These are phyloP conservation scores for Aristolochia contorta DNA, from an alignment of 164 flowering plant species.

Conservation along the genomic window DNA sequence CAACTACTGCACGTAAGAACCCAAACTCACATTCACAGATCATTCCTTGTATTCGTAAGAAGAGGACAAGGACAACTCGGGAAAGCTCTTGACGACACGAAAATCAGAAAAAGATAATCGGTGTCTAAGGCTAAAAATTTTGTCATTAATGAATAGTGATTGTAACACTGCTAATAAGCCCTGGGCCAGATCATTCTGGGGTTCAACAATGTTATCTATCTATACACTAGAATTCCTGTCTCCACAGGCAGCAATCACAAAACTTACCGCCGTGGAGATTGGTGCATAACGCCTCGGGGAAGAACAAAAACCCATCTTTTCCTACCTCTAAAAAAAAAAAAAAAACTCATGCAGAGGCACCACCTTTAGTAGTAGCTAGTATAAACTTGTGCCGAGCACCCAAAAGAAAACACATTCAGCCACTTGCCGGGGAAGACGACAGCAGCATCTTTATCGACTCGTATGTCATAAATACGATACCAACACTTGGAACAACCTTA, in stretches of 20 bases:
- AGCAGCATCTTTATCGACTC: constrained; percentile 63
- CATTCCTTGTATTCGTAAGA: too few species aligned
- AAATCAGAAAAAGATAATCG: too few species aligned
- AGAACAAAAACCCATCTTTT: constrained; percentile 14
- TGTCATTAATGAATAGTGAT: constrained; percentile 12
- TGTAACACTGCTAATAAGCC: constrained; percentile 4
- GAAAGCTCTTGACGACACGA: too few species aligned
- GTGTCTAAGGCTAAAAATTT: constrained; percentile 8
- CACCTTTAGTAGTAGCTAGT: too few species aligned
- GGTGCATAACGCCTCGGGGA: neutral
- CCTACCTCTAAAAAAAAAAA: constrained; percentile 12
- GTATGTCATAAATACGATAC: constrained; percentile 75
- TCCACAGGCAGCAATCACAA: constrained; percentile 30
- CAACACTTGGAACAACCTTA: constrained; percentile 84
- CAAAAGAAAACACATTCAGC: neutral
- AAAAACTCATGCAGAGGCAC: constrained; percentile 1
- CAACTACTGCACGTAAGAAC: too few species aligned
- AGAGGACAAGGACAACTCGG: too few species aligned
- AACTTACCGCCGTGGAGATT: constrained; percentile 35
- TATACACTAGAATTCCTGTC: constrained; percentile 25
- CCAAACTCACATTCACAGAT: too few species aligned
- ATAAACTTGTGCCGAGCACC: too few species aligned
- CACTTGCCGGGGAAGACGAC: neutral
- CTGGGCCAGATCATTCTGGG: constrained; percentile 12
- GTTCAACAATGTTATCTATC: constrained; percentile 15